Conservation (phyloP, 169 alveolate genomes). For the Plasmodium berghei region DNA sequence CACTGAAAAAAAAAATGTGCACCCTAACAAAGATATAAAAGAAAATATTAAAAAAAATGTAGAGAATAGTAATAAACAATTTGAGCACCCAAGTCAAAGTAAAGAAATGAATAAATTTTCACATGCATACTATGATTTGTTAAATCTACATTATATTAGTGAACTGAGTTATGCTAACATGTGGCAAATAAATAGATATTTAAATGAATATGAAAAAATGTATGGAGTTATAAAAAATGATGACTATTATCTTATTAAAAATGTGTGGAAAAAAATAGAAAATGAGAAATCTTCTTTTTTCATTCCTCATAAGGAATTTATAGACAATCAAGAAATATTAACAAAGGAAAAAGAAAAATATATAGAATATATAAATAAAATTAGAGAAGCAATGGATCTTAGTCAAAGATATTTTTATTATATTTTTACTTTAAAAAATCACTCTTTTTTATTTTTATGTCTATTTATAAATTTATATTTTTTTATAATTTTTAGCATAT, state of each 20-base stretch:
- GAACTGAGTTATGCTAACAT: slow-evolving; percentile 56
- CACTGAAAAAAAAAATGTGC: not conserved
- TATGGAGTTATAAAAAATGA: slow-evolving; percentile 31
- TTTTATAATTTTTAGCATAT: slow-evolving; percentile 17
- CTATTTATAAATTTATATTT: slow-evolving; percentile 12
- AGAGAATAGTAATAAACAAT: not conserved
- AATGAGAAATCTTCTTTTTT: slow-evolving; percentile 31
- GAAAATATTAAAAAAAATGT: slow-evolving; percentile 1
- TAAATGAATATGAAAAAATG: slow-evolving; percentile 26
- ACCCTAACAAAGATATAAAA: slow-evolving; percentile 4
- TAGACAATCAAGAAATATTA: slow-evolving; percentile 28
- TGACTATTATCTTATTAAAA: slow-evolving; percentile 55
- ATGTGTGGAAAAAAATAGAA: slow-evolving; percentile 37
- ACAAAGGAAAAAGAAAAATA: slow-evolving; percentile 33
- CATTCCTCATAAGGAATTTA: slow-evolving; percentile 34
- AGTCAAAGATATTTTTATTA: slow-evolving; percentile 60
- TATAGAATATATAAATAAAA: slow-evolving; percentile 59
- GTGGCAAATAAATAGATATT: slow-evolving; percentile 65
- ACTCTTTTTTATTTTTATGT: slow-evolving; percentile 33
- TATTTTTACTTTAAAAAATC: slow-evolving; percentile 22
- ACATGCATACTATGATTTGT: slow-evolving; percentile 7
- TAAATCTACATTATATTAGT: slow-evolving; percentile 50
- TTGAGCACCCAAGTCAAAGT: not conserved
- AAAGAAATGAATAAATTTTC: not conserved
- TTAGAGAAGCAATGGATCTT: slow-evolving; percentile 43